Evolutionary conservation across 495 filamentous ascomycete genomes (phyloP).

Genomic region (Aspergillus sparsus): DNA sequence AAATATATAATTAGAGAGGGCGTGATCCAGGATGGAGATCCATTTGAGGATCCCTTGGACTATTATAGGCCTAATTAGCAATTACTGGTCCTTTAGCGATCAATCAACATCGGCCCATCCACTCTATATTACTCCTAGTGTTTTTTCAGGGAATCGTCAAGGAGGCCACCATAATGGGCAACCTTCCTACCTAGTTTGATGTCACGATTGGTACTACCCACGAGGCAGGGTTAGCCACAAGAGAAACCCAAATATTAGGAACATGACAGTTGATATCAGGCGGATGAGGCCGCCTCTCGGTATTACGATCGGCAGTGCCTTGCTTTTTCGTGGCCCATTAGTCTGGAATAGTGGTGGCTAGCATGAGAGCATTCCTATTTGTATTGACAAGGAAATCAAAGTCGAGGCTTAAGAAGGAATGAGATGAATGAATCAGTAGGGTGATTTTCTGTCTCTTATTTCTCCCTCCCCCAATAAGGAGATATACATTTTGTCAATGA

Average conservation of each 20-base stretch:
- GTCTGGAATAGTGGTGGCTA: background rate
- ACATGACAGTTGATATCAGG: constrained; percentile 5
- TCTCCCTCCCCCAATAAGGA: too few relatives aligned
- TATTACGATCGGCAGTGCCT: constrained; percentile 5
- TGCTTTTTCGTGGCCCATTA: constrained; percentile 8
- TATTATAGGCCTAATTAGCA: background rate
- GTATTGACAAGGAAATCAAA: too few relatives aligned
- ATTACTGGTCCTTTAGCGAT: background rate
- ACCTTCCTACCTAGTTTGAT: too few relatives aligned
- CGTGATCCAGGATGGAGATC: background rate
- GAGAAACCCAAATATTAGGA: background rate
- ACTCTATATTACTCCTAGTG: too few relatives aligned
- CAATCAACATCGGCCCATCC: background rate
- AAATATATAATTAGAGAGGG: background rate
- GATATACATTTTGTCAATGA: too few relatives aligned
- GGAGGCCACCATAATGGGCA: too few relatives aligned
- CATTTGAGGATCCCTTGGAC: background rate
- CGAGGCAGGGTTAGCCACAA: background rate
- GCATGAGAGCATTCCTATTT: background rate
- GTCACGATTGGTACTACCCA: background rate
- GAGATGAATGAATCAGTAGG: too few relatives aligned
- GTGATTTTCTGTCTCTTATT: too few relatives aligned
- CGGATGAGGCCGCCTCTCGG: background rate
- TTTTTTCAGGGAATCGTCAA: too few relatives aligned
- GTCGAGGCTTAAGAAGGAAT: too few relatives aligned